These are phyloP conservation scores for Plasmodium malariae DNA, from an alignment of 169 alveolate genomes.

Conservation along the genomic window DNA sequence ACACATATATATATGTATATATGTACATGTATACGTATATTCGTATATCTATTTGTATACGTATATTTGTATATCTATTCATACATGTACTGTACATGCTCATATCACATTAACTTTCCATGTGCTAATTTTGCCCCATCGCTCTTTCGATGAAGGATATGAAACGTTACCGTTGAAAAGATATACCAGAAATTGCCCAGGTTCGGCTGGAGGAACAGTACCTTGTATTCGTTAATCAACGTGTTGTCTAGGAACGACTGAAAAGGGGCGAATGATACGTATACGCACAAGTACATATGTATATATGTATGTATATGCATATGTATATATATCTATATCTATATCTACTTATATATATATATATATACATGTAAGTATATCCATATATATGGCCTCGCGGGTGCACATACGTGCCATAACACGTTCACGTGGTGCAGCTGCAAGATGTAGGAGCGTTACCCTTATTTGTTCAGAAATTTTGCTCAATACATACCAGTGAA, in stretches of 20 bases:
- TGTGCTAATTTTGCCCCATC: neutral
- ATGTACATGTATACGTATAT: neutral
- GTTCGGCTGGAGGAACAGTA: slow-evolving; percentile 32
- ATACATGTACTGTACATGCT: neutral
- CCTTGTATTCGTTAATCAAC: slow-evolving; percentile 54
- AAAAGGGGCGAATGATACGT: neutral
- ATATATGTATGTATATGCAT: neutral
- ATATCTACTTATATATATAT: neutral
- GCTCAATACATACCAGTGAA: slow-evolving; percentile 4
- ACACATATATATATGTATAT: neutral
- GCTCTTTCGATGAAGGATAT: neutral
- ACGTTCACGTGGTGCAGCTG: neutral
- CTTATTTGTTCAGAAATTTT: neutral
- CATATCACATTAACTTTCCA: neutral
- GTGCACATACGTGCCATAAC: neutral
- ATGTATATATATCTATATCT: too few species aligned
- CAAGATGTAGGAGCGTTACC: neutral
- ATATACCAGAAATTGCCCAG: slow-evolving; percentile 71
- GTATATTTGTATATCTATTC: neutral
- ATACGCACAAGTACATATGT: neutral
- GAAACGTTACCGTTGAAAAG: slow-evolving; percentile 46
- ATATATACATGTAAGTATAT: neutral
- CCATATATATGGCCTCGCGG: neutral
- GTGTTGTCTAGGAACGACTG: slow-evolving; percentile 70
- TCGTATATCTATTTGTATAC: neutral